Evolutionary conservation across 352 stramenopile species (phyloP), one percentile per base, ranked within the genome.

Genomic region (Saprolegnia parasitica): DNA sequence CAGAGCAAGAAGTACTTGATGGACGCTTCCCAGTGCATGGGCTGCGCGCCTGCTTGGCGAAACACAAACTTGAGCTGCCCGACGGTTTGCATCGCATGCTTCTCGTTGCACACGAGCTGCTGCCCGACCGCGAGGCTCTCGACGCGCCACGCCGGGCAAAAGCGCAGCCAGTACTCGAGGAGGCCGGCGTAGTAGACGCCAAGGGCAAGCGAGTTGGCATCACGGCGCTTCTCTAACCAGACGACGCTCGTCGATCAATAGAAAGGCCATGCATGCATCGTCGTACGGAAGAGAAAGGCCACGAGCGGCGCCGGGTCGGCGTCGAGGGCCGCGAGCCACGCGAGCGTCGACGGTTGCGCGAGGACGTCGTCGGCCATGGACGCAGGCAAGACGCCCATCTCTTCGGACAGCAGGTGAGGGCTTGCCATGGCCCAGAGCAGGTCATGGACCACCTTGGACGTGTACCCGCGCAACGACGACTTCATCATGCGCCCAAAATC

Each of bases 41-140:
- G 89, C 76, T 40, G 68, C 58, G 9, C 68, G 0, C 47, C 0
- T 71, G 39, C 6, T 52, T 75, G 46, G 0, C 78, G 81, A 72
- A 91, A 90, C 8, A 92, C 68, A 58, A 92, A 89, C 56, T 92
- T 90, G 57, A 92, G 74, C 73, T 90, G 84, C 0, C 84, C 82
- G 26, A 92, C 72, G 5, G 84, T 92, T 71, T 82, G 78, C n/a
- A 81, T 78, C 0, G 72, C n/a, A 23, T 70, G 82, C 1, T 75
- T 68, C 20, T 79, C 87, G 26, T 15, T 60, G 24, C 24, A 26
- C 24, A 92, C 56, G 57, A 92, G 84, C 65, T 90, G 81, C 64
- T 80, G 89, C 16, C 81, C 75, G 21, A 79, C 68, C 35, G 77
- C 75, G 57, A 92, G 80, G 42, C 78, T 74, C 52, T 80, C 66